These are phyloP conservation scores for Drechslerella coelobrocha DNA, from an alignment of 2,329 filamentous ascomycete genomes.

Conservation along the genomic window DNA sequence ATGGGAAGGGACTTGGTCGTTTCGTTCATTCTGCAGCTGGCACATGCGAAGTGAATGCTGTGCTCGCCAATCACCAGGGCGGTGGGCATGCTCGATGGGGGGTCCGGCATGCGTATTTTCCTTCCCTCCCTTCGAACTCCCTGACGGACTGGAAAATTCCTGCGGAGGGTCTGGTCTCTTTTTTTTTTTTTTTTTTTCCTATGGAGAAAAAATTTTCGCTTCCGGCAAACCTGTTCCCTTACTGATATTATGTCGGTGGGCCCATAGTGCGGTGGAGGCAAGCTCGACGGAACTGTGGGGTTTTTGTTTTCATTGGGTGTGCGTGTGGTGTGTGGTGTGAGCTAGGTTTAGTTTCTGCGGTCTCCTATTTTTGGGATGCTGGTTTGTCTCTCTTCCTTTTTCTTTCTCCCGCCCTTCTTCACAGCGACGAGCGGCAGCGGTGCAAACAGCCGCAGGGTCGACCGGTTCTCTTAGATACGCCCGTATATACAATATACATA, in stretches of 20 bases:
- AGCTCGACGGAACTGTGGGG: no score
- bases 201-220: slow-evolving; percentile 3
- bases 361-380: slow-evolving; percentile 39
- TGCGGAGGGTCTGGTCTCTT: no score
- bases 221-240: no score
- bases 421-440: not conserved
- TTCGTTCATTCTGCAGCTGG: no score
- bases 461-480: not conserved
- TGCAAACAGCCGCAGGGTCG: not conserved
- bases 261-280: not conserved
- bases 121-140: not conserved
- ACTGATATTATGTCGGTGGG: not conserved
- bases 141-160: not conserved
- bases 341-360: not conserved
- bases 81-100: not conserved
- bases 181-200: not conserved
- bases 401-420: not conserved
- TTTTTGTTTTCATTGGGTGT: no score
- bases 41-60: not conserved
- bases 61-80: slow-evolving; percentile 7
- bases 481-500: not conserved
- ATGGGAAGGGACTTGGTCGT: no score
- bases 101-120: not conserved
- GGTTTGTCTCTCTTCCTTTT: slow-evolving; percentile 6
- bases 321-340: not conserved